Evolutionary conservation across 75 land plant species (phyloP).

Genomic region (Sequoia sempervirens): DNA sequence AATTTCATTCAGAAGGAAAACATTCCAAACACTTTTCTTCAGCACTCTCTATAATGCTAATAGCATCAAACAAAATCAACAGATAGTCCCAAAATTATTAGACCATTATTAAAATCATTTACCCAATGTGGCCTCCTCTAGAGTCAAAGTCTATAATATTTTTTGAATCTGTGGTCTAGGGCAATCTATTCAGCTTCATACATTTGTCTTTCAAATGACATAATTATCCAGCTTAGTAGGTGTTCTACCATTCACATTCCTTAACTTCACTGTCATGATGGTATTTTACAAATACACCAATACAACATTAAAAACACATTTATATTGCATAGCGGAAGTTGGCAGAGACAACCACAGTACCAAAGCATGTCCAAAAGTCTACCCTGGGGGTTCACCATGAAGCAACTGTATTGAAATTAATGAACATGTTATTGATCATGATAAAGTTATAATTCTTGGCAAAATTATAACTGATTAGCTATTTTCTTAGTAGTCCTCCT

Average conservation of each 20-base stretch:
- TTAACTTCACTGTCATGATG: background rate
- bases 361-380: background rate
- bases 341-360: background rate
- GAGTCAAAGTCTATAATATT: background rate
- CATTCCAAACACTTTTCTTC: background rate
- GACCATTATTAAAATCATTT: background rate
- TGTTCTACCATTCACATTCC: background rate
- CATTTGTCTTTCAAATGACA: background rate
- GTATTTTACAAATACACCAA: background rate
- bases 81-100: background rate
- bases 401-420: background rate
- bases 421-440: background rate
- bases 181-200: background rate
- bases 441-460: no score
- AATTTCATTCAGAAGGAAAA: background rate
- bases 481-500: background rate
- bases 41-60: background rate
- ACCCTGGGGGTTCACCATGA: background rate
- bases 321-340: background rate
- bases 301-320: background rate
- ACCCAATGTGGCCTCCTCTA: background rate
- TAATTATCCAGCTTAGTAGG: background rate
- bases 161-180: background rate
- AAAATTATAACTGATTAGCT: background rate
- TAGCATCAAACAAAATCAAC: background rate